phyloP scores from a whole-genome alignment of 2,329 filamentous ascomycete genomes.

The Elsinoe arachidis region DNA sequence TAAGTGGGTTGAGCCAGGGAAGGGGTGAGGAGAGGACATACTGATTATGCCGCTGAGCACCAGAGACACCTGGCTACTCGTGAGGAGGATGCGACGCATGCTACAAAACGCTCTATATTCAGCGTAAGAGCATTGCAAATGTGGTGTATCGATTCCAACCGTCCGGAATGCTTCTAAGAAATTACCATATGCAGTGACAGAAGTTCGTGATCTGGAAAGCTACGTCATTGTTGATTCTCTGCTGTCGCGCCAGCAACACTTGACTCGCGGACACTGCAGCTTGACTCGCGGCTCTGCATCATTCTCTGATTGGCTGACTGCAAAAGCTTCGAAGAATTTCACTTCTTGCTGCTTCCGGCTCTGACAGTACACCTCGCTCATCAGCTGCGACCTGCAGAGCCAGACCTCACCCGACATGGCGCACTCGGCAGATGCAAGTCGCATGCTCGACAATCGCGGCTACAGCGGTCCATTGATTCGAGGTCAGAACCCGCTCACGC shows the following conservation, averaged over 20 bases:
- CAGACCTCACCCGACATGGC: conserved; percentile 31
- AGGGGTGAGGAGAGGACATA: conserved; percentile 32
- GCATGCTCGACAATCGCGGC: conserved; percentile 82
- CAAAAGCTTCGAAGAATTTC: not conserved
- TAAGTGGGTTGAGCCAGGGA: not conserved
- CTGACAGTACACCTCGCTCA: not conserved
- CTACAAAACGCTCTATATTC: not conserved
- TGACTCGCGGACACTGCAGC: not conserved
- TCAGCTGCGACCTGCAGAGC: not conserved
- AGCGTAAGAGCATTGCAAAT: not conserved
- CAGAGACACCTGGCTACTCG: conserved; percentile 62
- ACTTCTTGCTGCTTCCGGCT: conserved; percentile 16
- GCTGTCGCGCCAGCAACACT: conserved; percentile 15
- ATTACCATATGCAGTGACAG: not conserved
- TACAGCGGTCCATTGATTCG: conserved; percentile 68
- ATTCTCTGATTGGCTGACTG: not conserved
- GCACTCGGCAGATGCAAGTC: conserved; percentile 68
- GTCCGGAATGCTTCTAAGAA: not conserved
- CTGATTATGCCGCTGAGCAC: conserved; percentile 55
- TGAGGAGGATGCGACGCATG: conserved; percentile 47
- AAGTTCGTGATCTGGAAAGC: not conserved
- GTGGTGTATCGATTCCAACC: conserved; percentile 10
- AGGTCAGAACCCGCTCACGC: conserved; percentile 86
- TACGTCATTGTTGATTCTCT: conserved; percentile 15
- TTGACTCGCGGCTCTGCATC: conserved; percentile 11